phyloP scores from a whole-genome alignment of 192 early-diverging fungal genomes.

The Coemansia sp. region DNA sequence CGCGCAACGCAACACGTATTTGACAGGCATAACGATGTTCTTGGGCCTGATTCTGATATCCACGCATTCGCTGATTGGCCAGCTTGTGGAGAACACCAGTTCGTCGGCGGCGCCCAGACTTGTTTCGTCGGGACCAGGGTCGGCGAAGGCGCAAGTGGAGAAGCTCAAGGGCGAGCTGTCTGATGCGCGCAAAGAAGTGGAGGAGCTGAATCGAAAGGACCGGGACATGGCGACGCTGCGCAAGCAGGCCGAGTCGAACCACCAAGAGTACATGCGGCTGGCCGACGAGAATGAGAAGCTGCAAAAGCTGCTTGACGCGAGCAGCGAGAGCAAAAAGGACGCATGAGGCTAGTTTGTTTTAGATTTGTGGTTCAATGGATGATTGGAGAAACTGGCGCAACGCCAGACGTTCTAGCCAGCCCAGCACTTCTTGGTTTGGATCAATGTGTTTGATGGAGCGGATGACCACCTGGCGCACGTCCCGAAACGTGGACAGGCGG shows the following conservation, averaged over 20 bases:
- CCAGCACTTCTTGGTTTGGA: constrained; percentile 36
- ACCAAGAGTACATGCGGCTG: constrained; percentile 56
- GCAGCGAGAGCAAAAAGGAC: constrained; percentile 50
- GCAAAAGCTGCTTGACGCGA: constrained; percentile 32
- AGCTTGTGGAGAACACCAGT: constrained; percentile 30
- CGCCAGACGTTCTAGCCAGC: constrained; percentile 45
- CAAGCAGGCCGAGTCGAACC: constrained; percentile 54
- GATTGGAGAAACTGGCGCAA: constrained; percentile 21
- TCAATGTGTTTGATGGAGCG: constrained; percentile 18
- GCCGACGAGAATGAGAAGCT: constrained; percentile 46
- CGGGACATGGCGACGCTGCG: constrained; percentile 51
- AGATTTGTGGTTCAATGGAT: neutral
- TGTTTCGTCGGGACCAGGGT: constrained; percentile 23
- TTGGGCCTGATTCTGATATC: constrained; percentile 53
- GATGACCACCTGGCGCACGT: constrained; percentile 33
- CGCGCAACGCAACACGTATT: constrained; percentile 58
- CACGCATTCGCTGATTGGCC: constrained; percentile 47
- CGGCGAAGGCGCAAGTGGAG: constrained; percentile 31
- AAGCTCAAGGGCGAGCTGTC: constrained; percentile 40
- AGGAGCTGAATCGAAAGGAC: constrained; percentile 46
- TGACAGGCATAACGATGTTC: constrained; percentile 60
- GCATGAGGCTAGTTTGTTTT: constrained; percentile 10
- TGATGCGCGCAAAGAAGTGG: constrained; percentile 46
- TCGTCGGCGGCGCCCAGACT: constrained; percentile 17
- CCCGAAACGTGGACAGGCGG: constrained; percentile 27